phyloP scores from a whole-genome alignment of 2,329 filamentous ascomycete genomes.

The Lachnellula arida region DNA sequence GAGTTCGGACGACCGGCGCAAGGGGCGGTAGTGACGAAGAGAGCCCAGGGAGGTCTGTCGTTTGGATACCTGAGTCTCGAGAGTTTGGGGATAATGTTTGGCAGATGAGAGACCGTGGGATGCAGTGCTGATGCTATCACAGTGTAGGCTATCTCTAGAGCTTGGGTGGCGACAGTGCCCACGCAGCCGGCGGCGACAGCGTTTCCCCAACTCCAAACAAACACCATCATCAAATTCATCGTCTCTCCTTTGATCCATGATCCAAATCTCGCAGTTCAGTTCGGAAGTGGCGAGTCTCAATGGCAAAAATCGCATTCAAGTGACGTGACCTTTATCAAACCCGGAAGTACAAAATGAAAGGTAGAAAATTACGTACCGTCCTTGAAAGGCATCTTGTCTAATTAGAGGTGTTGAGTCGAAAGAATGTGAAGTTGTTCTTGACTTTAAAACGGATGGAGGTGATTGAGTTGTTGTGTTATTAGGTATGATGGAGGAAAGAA shows the following conservation, averaged over 20 bases:
- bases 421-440: conserved; percentile 11
- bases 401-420: conserved; percentile 12
- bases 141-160: not conserved
- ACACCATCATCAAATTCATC: not conserved
- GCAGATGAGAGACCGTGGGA: conserved; percentile 1
- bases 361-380: conserved; percentile 32
- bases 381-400: conserved; percentile 37
- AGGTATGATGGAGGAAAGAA: conserved; percentile 6
- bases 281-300: conserved; percentile 1
- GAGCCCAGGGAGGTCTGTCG: not conserved
- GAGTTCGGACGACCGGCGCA: conserved; percentile 9
- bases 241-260: not conserved
- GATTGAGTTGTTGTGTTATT: conserved; percentile 8
- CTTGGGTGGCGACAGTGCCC: conserved; percentile 2
- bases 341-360: conserved; percentile 6
- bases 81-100: not conserved
- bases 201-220: not conserved
- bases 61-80: not conserved
- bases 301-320: conserved; percentile 6
- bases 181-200: not conserved
- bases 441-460: conserved; percentile 2
- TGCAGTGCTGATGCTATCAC: conserved; percentile 5
- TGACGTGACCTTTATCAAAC: conserved; percentile 19
- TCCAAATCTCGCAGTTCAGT: not conserved
- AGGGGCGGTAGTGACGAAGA: conserved; percentile 6